phyloP scores from a whole-genome alignment of 1,284 basidiomycete species.

The Takashimella tepidaria region DNA sequence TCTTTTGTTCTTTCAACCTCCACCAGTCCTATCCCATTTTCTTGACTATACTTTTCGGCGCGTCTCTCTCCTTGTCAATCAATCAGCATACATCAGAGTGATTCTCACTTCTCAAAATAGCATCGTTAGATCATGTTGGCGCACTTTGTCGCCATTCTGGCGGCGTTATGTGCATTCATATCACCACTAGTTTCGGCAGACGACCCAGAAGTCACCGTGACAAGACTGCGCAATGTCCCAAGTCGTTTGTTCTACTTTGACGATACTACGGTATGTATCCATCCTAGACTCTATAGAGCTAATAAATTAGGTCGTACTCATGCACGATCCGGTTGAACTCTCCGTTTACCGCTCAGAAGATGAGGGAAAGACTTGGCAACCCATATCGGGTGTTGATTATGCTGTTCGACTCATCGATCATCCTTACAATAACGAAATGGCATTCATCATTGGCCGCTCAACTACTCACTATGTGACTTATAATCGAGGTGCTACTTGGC shows the following conservation, averaged over 20 bases:
- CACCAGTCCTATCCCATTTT: too few relatives aligned
- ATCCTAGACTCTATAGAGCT: not conserved
- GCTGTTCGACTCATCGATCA: slow-evolving; percentile 77
- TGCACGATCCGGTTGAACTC: slow-evolving; percentile 68
- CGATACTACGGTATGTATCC: slow-evolving; percentile 63
- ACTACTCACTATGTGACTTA: slow-evolving; percentile 76
- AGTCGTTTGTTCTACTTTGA: slow-evolving; percentile 86
- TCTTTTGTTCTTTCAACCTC: too few relatives aligned
- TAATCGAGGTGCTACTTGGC: slow-evolving; percentile 81
- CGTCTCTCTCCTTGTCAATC: too few relatives aligned
- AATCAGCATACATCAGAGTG: too few relatives aligned
- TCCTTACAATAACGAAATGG: slow-evolving; percentile 76
- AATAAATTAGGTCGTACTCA: slow-evolving; percentile 62
- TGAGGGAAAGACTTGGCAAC: slow-evolving; percentile 79
- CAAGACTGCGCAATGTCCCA: slow-evolving; percentile 62
- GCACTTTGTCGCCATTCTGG: slow-evolving; percentile 8
- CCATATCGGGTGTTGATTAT: slow-evolving; percentile 60
- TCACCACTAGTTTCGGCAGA: slow-evolving; percentile 15
- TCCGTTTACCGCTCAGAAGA: slow-evolving; percentile 75
- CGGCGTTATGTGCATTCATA: not conserved
- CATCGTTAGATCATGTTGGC: not conserved
- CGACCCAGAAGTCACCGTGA: slow-evolving; percentile 47
- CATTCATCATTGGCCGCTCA: slow-evolving; percentile 70
- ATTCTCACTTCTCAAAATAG: too few relatives aligned
- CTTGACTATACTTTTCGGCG: too few relatives aligned